Base-by-base conservation (phyloP, 2,329 filamentous ascomycete species). In the Fusarium sp. region DNA sequence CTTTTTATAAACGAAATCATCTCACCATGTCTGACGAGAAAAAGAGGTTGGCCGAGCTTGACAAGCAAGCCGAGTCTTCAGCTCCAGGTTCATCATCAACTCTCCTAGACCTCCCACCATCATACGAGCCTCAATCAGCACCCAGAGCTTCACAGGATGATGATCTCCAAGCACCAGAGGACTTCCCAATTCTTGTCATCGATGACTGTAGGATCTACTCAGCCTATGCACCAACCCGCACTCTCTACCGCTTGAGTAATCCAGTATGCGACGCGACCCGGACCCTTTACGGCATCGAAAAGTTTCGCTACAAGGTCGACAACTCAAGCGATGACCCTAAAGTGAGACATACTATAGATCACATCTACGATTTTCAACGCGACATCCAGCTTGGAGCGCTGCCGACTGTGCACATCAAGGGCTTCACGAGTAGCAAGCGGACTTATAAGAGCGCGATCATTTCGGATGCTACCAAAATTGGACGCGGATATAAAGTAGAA, bases 291-390 rank as follows among this genome's bases (percentile, higher is more conserved):
- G 70, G 65, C 18, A 51, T 79, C 7, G 69, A 77, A 32, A 78
- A 78, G 34, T 53, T 76, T 5, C 69, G 74, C 11, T 78, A 76
- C 43, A 65, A 70, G 5, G 57, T 75, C 8, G 53, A 58, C 2
- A 58, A 67, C 10, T 34, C 61, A 3, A 40, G 65, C 3, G 47
- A 67, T 11, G 65, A 67, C 8, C 63, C 69, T 4, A 66, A 51
- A 6, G 29, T 76, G 6, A 69, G 65, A 16, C 70, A 67, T 6
- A 67, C 71, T 3, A 64, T 69, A 6, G 73, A 78, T 16, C 77
- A 78, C 51, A 78, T 78, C 13, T 78, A 78, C 43, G 75, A 77
- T 46, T 70, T 78, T 43, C 61, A 71, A 6, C 58, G 62, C 2
- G 74, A 71, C 7, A 58, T 62, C 8, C 38, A 8, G 62, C 67